These are phyloP conservation scores for Knoxdaviesia capensis DNA, from an alignment of 2,329 filamentous ascomycete genomes.

Conservation along the genomic window DNA sequence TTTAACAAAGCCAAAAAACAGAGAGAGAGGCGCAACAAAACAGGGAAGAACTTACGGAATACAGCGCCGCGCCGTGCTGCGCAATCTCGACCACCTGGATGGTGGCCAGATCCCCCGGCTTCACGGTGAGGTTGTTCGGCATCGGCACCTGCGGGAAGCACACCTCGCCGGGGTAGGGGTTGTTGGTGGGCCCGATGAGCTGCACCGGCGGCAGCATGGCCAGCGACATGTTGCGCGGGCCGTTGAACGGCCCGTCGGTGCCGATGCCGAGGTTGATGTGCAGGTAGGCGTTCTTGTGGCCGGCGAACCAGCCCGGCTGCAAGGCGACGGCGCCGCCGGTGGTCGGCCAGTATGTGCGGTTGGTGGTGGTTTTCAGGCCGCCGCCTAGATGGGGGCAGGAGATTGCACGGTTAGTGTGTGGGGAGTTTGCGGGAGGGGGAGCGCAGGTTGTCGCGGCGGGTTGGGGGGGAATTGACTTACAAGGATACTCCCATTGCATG, in stretches of 20 bases:
- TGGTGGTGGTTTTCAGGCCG: conserved; percentile 54
- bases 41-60: conserved; percentile 39
- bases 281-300: conserved; percentile 62
- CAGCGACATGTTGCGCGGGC: conserved; percentile 73
- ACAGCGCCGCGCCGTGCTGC: conserved; percentile 65
- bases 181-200: conserved; percentile 61
- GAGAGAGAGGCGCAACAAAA: neutral
- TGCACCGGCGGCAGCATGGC: conserved; percentile 66
- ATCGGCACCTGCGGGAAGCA: conserved; percentile 81
- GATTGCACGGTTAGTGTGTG: conserved; percentile 4
- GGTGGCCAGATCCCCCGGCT: conserved; percentile 71
- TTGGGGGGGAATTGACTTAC: conserved; percentile 30
- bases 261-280: conserved; percentile 86
- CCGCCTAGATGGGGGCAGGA: conserved; percentile 39
- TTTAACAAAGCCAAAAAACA: neutral
- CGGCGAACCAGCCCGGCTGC: conserved; percentile 91
- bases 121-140: conserved; percentile 48
- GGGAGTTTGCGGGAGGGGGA: neutral
- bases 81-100: conserved; percentile 77
- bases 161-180: conserved; percentile 71
- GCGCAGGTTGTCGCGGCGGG: neutral
- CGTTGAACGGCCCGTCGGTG: conserved; percentile 37
- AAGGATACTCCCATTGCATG: conserved; percentile 93
- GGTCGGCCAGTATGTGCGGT: conserved; percentile 84
- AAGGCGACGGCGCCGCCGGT: conserved; percentile 71